Conservation (phyloP, 2,329 filamentous ascomycete species). For the Colletotrichum orbiculare region DNA sequence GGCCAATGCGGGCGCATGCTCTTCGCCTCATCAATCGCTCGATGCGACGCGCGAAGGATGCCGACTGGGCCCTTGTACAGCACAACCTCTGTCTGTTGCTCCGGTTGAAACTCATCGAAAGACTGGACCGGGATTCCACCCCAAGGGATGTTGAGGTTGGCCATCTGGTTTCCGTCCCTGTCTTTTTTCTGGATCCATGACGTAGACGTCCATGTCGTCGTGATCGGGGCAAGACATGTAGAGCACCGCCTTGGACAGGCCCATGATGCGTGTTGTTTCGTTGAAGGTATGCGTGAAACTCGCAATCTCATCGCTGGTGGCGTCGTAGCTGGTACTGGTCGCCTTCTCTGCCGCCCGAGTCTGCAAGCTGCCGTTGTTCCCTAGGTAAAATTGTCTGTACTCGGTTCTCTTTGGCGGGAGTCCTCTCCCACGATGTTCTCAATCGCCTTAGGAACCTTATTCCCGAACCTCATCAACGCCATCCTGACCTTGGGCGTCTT, state of each 20-base stretch:
- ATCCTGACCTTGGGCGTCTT: conserved; percentile 55
- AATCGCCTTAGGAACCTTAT: conserved; percentile 40
- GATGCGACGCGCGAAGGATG: conserved; percentile 40
- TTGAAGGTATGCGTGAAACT: conserved; percentile 53
- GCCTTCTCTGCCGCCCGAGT: conserved; percentile 51
- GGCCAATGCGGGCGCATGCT: conserved; percentile 45
- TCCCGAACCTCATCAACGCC: conserved; percentile 46
- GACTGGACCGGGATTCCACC: conserved; percentile 33
- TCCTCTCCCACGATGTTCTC: conserved; percentile 42
- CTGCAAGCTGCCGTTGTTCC: conserved; percentile 39
- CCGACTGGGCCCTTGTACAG: conserved; percentile 42
- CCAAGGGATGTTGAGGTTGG: conserved; percentile 43
- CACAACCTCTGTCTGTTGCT: conserved; percentile 41
- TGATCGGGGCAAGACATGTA: conserved; percentile 55
- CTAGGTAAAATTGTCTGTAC: conserved; percentile 45
- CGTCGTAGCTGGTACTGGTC: conserved; percentile 42
- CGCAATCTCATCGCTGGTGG: conserved; percentile 4
- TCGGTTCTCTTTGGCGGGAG: conserved; percentile 40
- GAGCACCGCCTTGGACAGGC: conserved; percentile 56
- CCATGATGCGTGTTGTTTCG: conserved; percentile 53
- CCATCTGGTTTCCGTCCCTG: conserved; percentile 35
- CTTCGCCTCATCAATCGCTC: conserved; percentile 38
- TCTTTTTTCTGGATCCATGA: conserved; percentile 42
- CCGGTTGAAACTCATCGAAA: conserved; percentile 38
- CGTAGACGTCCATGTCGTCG: conserved; percentile 57